Evolutionary conservation across 345 rosid species (phyloP), one percentile per base, ranked within the genome.

Genomic region (Pseudoturritis turrita): DNA sequence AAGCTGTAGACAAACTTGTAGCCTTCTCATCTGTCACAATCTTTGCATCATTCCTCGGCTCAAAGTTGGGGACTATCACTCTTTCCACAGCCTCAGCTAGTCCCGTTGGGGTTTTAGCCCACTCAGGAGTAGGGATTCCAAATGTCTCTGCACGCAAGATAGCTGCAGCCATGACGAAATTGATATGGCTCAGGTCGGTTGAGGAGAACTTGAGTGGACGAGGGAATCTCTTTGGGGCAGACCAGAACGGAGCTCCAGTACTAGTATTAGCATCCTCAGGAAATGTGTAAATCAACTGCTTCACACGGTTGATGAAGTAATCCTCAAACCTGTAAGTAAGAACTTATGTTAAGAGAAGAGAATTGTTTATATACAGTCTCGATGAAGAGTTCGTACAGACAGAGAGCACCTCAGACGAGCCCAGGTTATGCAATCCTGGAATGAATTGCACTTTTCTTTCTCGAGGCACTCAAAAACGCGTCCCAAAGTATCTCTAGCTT

Each of bases 211-310:
- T 77, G 44, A 96, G 95, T 2, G 98, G 95, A 2, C 47, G 89
- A 53, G 99, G 99, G 75, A 92, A 96, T 29, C 98, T 81, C 78
- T 96, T 96, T 50, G 99, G 98, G 44, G 99, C 99, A 6, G 99
- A 96, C 98, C 98, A 96, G 84, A 96, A 96, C 2, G 97, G 97
- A 70, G 91, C 88, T 29, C 99, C 98, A 2, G 88, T 90, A 75
- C 94, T 90, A 50, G 97, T 92, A 26, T 83, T 72, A 53, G 99
- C 97, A 75, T 90, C 98, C 79, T 96, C 99, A 3, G 99, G 98
- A 80, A 96, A 96, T 53, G 98, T 92, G 65, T 73, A 85, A 52
- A 78, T 82, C 77, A 96, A 64, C 76, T 96, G 98, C 88, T 90
- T 92, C 67, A 92, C 88, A 14, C 98, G 95, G 67, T 87, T 79